Percentiles rank a stretch among this genome's conserved stretches.
phyloP scores from a whole-genome alignment of 164 flowering plant genomes.

The Macadamia integrifolia region DNA sequence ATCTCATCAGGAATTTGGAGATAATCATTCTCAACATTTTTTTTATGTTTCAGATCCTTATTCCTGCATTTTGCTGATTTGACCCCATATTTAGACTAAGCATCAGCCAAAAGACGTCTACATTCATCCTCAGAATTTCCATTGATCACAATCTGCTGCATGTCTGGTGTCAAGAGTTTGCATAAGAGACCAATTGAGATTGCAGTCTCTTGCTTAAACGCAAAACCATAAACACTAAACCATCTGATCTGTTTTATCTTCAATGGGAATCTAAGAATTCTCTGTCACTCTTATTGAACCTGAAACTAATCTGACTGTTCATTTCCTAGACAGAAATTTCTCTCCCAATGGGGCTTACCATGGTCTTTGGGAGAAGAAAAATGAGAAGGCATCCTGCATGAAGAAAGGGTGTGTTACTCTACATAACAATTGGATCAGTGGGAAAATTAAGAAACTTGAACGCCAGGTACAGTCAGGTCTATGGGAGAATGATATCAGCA shows the following conservation, averaged over 20 bases:
- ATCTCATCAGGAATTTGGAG: constrained; percentile 32
- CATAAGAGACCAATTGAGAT: constrained; percentile 90
- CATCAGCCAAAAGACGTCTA: constrained; percentile 57
- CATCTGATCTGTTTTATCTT: no score
- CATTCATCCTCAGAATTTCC: constrained; percentile 77
- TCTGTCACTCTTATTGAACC: constrained; percentile 39
- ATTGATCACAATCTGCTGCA: constrained; percentile 80
- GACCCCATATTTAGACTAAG: constrained; percentile 52
- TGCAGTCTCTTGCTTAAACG: constrained; percentile 82
- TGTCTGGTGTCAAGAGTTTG: constrained; percentile 65
- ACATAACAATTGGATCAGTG: constrained; percentile 92
- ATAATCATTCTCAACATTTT: constrained; percentile 29
- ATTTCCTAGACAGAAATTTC: constrained; percentile 70
- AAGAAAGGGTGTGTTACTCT: constrained; percentile 63
- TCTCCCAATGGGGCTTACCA: constrained; percentile 94
- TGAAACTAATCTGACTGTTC: constrained; percentile 63
- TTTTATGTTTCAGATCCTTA: constrained; percentile 25
- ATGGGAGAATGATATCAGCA: constrained; percentile 69
- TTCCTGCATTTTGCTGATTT: constrained; percentile 29
- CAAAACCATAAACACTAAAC: no score
- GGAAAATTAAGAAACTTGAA: constrained; percentile 69
- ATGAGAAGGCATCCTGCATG: constrained; percentile 50
- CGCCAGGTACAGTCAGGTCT: constrained; percentile 72
- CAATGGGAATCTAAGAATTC: no score
- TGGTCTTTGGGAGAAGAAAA: constrained; percentile 58